phyloP scores from a whole-genome alignment of 257 asterid genomes.

The Nicotiana otophora region DNA sequence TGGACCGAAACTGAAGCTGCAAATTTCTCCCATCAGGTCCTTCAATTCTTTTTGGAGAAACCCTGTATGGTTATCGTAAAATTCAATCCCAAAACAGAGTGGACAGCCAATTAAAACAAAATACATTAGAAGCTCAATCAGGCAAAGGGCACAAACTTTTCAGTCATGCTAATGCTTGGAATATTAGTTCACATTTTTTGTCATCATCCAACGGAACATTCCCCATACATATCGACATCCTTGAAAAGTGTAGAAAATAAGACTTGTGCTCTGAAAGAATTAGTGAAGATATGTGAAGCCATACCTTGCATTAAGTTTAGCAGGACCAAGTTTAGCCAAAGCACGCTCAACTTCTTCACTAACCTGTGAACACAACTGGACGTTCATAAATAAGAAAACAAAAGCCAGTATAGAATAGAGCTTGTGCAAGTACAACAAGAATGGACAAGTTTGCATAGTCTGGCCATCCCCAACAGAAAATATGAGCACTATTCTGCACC shows the following conservation, averaged over 20 bases:
- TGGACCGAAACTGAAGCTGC: constrained; percentile 81
- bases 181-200: neutral
- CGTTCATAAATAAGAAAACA: neutral
- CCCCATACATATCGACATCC: no score
- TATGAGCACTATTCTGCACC: no score
- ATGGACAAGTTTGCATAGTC: neutral
- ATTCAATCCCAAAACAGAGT: constrained; percentile 11
- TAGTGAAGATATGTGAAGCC: neutral
- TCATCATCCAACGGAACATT: neutral
- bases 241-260: no score
- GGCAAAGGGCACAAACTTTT: neutral
- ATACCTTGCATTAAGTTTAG: constrained; percentile 73
- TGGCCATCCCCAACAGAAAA: no score
- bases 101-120: constrained; percentile 5
- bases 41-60: constrained; percentile 84
- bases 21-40: constrained; percentile 75
- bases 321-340: constrained; percentile 76
- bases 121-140: neutral
- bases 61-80: constrained; percentile 40
- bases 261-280: no score
- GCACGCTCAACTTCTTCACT: constrained; percentile 99
- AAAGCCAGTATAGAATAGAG: neutral
- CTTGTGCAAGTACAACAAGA: neutral
- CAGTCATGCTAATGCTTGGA: neutral
- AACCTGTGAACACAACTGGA: constrained; percentile 43